phyloP scores from a whole-genome alignment of 805 yeast species.

The Metschnikowia kunwiensis region DNA sequence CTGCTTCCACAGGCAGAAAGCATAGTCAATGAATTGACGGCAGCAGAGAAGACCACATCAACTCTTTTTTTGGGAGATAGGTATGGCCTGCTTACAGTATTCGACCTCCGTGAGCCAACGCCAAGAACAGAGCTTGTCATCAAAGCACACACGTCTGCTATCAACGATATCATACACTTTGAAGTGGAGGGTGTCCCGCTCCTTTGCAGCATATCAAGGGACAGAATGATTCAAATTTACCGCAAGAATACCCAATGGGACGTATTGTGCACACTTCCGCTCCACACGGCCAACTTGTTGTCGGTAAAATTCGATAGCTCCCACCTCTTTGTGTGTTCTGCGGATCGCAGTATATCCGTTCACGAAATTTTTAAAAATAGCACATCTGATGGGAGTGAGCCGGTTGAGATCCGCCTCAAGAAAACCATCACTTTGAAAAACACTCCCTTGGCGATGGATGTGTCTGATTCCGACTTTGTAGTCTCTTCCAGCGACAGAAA shows the following conservation, averaged over 20 bases:
- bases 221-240: constrained; percentile 60
- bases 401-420: constrained; percentile 29
- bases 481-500: constrained; percentile 53
- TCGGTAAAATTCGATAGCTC: constrained; percentile 31
- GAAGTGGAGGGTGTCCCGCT: constrained; percentile 26
- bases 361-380: constrained; percentile 36
- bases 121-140: constrained; percentile 22
- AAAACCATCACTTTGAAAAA: constrained; percentile 50
- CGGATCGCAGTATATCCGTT: constrained; percentile 58
- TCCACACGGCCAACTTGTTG: constrained; percentile 53
- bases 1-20: constrained; percentile 3
- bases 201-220: constrained; percentile 52
- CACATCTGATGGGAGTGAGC: constrained; percentile 12
- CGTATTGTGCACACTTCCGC: constrained; percentile 55
- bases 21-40: constrained; percentile 38
- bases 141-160: constrained; percentile 51
- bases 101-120: constrained; percentile 18
- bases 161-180: constrained; percentile 45
- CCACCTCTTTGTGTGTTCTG: constrained; percentile 50
- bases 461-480: constrained; percentile 40
- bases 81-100: constrained; percentile 39
- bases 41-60: constrained; percentile 34
- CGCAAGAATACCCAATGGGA: constrained; percentile 41
- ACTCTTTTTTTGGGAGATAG: constrained; percentile 48
- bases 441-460: constrained; percentile 45